These are phyloP conservation scores for Xylariales sp. DNA, from an alignment of 2,329 filamentous ascomycete species.

Conservation along the genomic window DNA sequence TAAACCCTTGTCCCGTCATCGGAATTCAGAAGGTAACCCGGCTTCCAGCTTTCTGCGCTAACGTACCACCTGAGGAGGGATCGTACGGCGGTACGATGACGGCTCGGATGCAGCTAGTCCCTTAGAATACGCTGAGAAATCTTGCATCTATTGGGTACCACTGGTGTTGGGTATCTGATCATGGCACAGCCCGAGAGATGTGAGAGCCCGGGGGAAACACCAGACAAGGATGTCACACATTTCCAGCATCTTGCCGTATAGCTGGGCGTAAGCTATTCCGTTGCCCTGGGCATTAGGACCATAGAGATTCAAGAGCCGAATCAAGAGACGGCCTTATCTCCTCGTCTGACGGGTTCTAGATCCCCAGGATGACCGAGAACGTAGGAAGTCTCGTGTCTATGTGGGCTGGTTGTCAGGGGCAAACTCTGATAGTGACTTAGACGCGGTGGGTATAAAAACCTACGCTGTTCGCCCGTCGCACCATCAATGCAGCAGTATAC, in stretches of 20 bases:
- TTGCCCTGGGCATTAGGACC: slow-evolving; percentile 32
- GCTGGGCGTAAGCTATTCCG: slow-evolving; percentile 31
- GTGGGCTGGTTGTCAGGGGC: slow-evolving; percentile 14
- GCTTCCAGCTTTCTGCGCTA: slow-evolving; percentile 22
- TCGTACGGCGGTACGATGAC: slow-evolving; percentile 24
- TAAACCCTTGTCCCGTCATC: slow-evolving; percentile 28
- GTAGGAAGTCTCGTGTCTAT: slow-evolving; percentile 24
- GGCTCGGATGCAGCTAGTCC: slow-evolving; percentile 44
- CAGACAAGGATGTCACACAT: slow-evolving; percentile 25
- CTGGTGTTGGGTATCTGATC: slow-evolving; percentile 29
- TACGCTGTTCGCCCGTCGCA: slow-evolving; percentile 19
- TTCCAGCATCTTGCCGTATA: slow-evolving; percentile 37
- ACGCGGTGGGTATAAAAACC: slow-evolving; percentile 25
- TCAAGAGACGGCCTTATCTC: slow-evolving; percentile 37
- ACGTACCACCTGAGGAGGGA: slow-evolving; percentile 26
- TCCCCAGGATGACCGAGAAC: slow-evolving; percentile 28
- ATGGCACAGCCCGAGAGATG: slow-evolving; percentile 17
- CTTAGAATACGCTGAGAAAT: slow-evolving; percentile 47
- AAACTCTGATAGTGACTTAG: background rate
- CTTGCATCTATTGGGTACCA: slow-evolving; percentile 37
- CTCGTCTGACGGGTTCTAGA: slow-evolving; percentile 44
- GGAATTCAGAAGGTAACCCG: slow-evolving; percentile 26
- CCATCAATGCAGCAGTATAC: slow-evolving; percentile 25
- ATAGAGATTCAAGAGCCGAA: slow-evolving; percentile 38
- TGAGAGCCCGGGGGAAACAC: slow-evolving; percentile 33